phyloP scores from a whole-genome alignment of 2,329 filamentous ascomycete genomes.

The Thielaviopsis musarum region DNA sequence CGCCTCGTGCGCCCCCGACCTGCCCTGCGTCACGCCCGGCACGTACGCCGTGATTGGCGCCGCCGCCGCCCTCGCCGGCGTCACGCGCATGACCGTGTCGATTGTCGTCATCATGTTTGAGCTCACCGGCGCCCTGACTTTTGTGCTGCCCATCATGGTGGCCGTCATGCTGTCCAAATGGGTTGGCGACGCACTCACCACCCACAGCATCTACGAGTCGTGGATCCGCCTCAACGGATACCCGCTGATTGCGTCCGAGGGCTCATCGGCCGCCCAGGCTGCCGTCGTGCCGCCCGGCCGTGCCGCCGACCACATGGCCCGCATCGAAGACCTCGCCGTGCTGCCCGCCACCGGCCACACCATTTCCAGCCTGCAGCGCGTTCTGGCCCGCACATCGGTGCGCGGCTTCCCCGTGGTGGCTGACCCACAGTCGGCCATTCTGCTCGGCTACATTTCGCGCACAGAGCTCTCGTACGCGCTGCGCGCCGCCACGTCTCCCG shows the following conservation, averaged over 20 bases:
- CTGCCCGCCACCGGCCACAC: slow-evolving; percentile 81
- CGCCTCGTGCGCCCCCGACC: slow-evolving; percentile 64
- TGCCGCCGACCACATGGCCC: slow-evolving; percentile 80
- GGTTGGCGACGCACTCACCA: slow-evolving; percentile 90
- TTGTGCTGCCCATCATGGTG: slow-evolving; percentile 97
- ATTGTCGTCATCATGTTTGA: slow-evolving; percentile 99
- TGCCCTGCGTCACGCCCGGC: slow-evolving; percentile 78
- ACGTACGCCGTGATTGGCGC: slow-evolving; percentile 95
- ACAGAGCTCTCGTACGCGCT: slow-evolving; percentile 77
- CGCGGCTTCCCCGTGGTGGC: slow-evolving; percentile 86
- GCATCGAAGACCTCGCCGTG: slow-evolving; percentile 75
- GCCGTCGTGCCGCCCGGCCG: slow-evolving; percentile 68
- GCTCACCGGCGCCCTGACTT: slow-evolving; percentile 85
- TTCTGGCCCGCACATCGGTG: slow-evolving; percentile 60
- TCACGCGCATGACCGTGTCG: slow-evolving; percentile 91
- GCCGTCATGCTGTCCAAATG: slow-evolving; percentile 97
- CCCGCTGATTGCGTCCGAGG: slow-evolving; percentile 79
- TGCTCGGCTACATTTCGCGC: slow-evolving; percentile 87
- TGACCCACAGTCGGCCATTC: slow-evolving; percentile 56
- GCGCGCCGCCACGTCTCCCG: slow-evolving; percentile 38
- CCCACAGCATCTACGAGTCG: slow-evolving; percentile 86
- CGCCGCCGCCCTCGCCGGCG: slow-evolving; percentile 81
- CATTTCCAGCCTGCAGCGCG: slow-evolving; percentile 51
- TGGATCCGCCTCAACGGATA: slow-evolving; percentile 97
- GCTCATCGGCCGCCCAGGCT: slow-evolving; percentile 53